Evolutionary conservation across 192 early-diverging fungal species (phyloP).

Genomic region (Backusella macrospora): DNA sequence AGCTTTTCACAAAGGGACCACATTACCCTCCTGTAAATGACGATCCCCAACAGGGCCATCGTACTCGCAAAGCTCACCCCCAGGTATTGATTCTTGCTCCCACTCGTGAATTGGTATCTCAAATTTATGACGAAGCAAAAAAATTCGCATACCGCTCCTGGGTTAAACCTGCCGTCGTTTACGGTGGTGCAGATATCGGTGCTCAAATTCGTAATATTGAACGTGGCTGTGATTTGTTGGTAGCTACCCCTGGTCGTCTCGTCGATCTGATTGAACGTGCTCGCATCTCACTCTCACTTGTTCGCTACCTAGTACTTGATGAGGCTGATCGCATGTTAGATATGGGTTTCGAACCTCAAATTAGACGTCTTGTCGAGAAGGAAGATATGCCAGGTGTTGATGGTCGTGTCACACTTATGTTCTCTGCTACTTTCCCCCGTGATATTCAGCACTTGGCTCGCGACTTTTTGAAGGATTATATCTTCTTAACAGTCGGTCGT

Average conservation of each 20-base stretch:
- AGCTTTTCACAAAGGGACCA: slow-evolving; percentile 86
- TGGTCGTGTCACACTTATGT: slow-evolving; percentile 91
- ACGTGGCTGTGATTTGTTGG: slow-evolving; percentile 91
- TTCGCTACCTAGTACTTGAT: slow-evolving; percentile 89
- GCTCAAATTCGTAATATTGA: slow-evolving; percentile 87
- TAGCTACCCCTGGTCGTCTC: slow-evolving; percentile 97
- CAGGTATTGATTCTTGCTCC: slow-evolving; percentile 86
- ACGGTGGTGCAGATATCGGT: slow-evolving; percentile 94
- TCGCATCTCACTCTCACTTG: slow-evolving; percentile 74
- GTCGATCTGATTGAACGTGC: slow-evolving; percentile 91
- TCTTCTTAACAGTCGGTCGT: slow-evolving; percentile 91
- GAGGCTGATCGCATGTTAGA: slow-evolving; percentile 99
- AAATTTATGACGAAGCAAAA: slow-evolving; percentile 91
- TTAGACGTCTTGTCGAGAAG: slow-evolving; percentile 87
- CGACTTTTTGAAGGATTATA: slow-evolving; percentile 82
- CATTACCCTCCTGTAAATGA: slow-evolving; percentile 43
- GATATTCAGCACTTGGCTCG: slow-evolving; percentile 86
- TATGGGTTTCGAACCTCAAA: slow-evolving; percentile 92
- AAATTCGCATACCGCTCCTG: slow-evolving; percentile 91
- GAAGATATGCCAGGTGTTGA: slow-evolving; percentile 70
- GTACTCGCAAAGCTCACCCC: slow-evolving; percentile 76
- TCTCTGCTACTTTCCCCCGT: slow-evolving; percentile 93
- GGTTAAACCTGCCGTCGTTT: slow-evolving; percentile 92
- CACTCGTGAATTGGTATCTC: slow-evolving; percentile 94
- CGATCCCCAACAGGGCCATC: slow-evolving; percentile 51